A percentile compares a stretch with the other conserved stretches of the same genome.
Evolutionary conservation across 169 alveolate genomes (phyloP).

Genomic region (Plasmodium billcollinsi): DNA sequence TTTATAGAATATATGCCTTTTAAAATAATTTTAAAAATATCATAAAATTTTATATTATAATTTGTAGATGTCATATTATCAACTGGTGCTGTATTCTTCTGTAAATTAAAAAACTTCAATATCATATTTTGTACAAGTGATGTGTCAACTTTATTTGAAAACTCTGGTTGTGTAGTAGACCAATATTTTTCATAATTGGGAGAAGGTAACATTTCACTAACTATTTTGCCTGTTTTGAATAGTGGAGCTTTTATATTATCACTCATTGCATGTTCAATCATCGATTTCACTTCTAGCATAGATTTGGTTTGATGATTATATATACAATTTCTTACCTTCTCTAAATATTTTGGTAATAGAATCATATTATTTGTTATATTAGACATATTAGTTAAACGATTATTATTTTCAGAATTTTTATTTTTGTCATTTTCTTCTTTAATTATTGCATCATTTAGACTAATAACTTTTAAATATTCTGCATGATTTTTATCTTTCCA

Average conservation of each 20-base stretch:
- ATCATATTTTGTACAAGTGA: constrained; percentile 61
- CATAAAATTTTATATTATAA: constrained; percentile 39
- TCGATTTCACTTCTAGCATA: constrained; percentile 48
- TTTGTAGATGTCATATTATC: constrained; percentile 6
- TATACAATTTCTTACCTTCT: constrained; percentile 71
- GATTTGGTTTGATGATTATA: constrained; percentile 75
- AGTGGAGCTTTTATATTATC: constrained; percentile 61
- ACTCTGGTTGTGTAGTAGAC: constrained; percentile 9
- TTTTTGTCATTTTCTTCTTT: constrained; percentile 43
- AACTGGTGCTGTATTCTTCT: constrained; percentile 8
- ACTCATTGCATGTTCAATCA: constrained; percentile 73
- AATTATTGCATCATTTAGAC: constrained; percentile 71
- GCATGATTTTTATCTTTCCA: constrained; percentile 74
- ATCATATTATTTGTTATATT: constrained; percentile 58
- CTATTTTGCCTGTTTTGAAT: constrained; percentile 76
- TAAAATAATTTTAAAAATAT: constrained; percentile 64
- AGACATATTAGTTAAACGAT: constrained; percentile 32
- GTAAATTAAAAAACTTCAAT: constrained; percentile 58
- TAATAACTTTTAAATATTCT: constrained; percentile 70
- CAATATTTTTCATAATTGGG: constrained; percentile 75
- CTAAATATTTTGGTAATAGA: constrained; percentile 72
- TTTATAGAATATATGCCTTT: constrained; percentile 63
- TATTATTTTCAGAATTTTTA: constrained; percentile 25
- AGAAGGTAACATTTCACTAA: constrained; percentile 75
- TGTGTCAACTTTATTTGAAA: constrained; percentile 31